phyloP scores from a whole-genome alignment of 495 filamentous ascomycete genomes.

The Penicillium macrosclerotiorum region DNA sequence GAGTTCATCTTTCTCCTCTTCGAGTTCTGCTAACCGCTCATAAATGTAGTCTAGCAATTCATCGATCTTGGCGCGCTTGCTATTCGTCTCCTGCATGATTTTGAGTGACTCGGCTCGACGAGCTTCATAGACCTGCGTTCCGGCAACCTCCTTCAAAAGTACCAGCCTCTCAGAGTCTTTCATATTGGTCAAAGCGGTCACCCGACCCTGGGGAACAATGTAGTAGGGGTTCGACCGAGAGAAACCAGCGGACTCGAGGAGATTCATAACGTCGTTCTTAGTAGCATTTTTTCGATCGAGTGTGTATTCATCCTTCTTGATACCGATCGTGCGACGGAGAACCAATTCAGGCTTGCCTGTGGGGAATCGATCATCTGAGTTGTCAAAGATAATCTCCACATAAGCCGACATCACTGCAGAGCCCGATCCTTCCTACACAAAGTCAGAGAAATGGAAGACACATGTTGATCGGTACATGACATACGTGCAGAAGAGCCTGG shows the following conservation, averaged over 20 bases:
- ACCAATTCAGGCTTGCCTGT: conserved; percentile 89
- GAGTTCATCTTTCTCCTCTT: conserved; percentile 96
- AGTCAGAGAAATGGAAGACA: conserved; percentile 20
- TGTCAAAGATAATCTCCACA: conserved; percentile 98
- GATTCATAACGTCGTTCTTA: conserved; percentile 90
- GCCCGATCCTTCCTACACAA: conserved; percentile 77
- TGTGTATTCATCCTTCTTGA: conserved; percentile 98
- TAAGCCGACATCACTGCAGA: conserved; percentile 99
- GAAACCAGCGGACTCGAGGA: conserved; percentile 94
- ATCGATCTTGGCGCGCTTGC: conserved; percentile 91
- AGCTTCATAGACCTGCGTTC: conserved; percentile 94
- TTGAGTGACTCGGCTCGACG: conserved; percentile 85
- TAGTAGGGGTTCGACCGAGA: conserved; percentile 98
- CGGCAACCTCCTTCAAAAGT: conserved; percentile 93
- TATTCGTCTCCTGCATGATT: conserved; percentile 96
- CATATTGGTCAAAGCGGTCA: conserved; percentile 97
- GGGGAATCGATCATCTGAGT: conserved; percentile 92
- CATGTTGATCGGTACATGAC: conserved; percentile 8
- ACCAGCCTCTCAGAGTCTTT: conserved; percentile 87
- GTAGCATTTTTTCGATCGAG: conserved; percentile 94
- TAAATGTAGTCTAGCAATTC: conserved; percentile 88
- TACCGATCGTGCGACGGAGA: conserved; percentile 87
- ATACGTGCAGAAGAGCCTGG: conserved; percentile 82
- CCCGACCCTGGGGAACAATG: conserved; percentile 95
- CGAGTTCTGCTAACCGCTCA: conserved; percentile 81